Evolutionary conservation across 2,329 filamentous ascomycete genomes (phyloP).

Genomic region (Aspergillus fumigatiaffinis): DNA sequence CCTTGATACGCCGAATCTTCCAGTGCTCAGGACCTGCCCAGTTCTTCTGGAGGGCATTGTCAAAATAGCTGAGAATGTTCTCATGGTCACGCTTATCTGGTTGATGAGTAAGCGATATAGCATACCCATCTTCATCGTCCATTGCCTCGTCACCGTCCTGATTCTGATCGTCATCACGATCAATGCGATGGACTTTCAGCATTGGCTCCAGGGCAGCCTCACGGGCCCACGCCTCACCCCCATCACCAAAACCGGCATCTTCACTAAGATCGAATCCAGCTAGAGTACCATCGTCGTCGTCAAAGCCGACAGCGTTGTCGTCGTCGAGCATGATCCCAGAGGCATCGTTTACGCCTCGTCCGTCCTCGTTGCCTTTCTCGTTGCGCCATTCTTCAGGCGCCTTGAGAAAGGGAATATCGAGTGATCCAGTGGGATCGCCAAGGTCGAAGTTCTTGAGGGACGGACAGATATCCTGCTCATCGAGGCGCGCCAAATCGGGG

Average conservation of each 20-base stretch:
- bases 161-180: constrained; percentile 50
- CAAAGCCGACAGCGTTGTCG: constrained; percentile 77
- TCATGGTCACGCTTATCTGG: constrained; percentile 71
- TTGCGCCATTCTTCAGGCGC: constrained; percentile 80
- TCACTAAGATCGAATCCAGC: constrained; percentile 65
- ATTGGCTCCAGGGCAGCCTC: constrained; percentile 84
- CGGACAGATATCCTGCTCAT: constrained; percentile 87
- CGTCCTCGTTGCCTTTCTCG: constrained; percentile 56
- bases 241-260: constrained; percentile 87
- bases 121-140: constrained; percentile 68
- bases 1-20: constrained; percentile 92
- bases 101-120: constrained; percentile 72
- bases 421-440: constrained; percentile 75
- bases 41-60: constrained; percentile 92
- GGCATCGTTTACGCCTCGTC: constrained; percentile 58
- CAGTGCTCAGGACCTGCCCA: constrained; percentile 99
- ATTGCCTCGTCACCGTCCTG: constrained; percentile 51
- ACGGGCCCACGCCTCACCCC: constrained; percentile 90
- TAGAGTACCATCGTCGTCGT: constrained; percentile 68
- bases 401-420: constrained; percentile 89
- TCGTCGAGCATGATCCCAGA: constrained; percentile 83
- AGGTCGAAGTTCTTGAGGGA: constrained; percentile 92
- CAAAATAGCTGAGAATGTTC: constrained; percentile 96
- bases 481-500: constrained; percentile 70
- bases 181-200: constrained; percentile 66